These are phyloP conservation scores for Boletus vermiculosoides DNA, from an alignment of 768 basidiomycete species.

Conservation along the genomic window DNA sequence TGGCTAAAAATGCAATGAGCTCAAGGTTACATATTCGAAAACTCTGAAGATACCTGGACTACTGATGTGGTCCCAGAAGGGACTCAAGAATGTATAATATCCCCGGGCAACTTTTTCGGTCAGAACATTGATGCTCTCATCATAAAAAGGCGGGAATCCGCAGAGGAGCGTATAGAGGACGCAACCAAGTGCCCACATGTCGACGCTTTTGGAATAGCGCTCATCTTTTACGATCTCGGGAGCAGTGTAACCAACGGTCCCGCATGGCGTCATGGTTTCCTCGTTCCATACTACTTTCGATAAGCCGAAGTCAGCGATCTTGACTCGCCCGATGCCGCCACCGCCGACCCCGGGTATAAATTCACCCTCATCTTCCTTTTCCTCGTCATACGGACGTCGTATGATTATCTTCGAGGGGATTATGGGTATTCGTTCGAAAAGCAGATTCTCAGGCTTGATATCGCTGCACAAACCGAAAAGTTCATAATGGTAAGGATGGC, in stretches of 20 bases:
- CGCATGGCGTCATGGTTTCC: constrained; percentile 98
- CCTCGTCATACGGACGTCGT: constrained; percentile 91
- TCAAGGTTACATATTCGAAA: neutral
- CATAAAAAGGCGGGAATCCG: constrained; percentile 98
- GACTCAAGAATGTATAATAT: constrained; percentile 96
- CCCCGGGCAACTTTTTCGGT: constrained; percentile 98
- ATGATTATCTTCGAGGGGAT: constrained; percentile 75
- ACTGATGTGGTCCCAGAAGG: constrained; percentile 99
- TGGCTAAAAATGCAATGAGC: constrained; percentile 52
- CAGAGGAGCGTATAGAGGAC: constrained; percentile 98
- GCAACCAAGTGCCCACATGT: constrained; percentile 99
- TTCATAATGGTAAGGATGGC: neutral
- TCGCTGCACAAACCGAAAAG: constrained; percentile 44
- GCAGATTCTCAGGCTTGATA: constrained; percentile 97
- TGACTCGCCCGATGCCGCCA: constrained; percentile 96
- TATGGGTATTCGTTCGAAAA: constrained; percentile 92
- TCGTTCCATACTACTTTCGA: constrained; percentile 99
- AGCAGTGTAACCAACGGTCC: constrained; percentile 99
- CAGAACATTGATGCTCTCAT: constrained; percentile 96
- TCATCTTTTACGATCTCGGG: constrained; percentile 99
- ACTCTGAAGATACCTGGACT: constrained; percentile 52
- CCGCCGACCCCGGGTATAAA: constrained; percentile 91
- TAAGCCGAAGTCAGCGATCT: constrained; percentile 98
- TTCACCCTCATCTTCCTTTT: constrained; percentile 98
- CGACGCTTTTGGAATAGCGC: constrained; percentile 92